Evolutionary conservation across 192 early-diverging fungal genomes (phyloP).

Genomic region (Backusella mclennaniae): DNA sequence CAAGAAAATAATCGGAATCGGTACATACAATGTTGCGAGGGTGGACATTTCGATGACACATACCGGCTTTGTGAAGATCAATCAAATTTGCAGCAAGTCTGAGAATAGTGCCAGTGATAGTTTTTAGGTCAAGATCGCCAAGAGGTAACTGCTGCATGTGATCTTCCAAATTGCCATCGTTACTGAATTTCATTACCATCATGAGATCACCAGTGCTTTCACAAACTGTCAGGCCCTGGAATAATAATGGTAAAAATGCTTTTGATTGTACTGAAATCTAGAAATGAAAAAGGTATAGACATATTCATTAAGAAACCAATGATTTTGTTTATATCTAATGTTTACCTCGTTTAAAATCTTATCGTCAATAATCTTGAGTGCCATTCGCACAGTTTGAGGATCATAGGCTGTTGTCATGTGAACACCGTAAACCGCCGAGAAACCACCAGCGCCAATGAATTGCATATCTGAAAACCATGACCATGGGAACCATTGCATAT

Average conservation of each 20-base stretch:
- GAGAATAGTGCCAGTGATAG: conserved; percentile 31
- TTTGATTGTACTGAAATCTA: conserved; percentile 29
- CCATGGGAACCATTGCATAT: conserved; percentile 41
- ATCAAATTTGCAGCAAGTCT: conserved; percentile 31
- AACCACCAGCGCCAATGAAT: conserved; percentile 36
- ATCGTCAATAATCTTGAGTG: conserved; percentile 36
- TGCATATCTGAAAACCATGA: conserved; percentile 35
- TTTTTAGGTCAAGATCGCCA: conserved; percentile 30
- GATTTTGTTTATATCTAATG: background rate
- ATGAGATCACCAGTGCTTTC: conserved; percentile 38
- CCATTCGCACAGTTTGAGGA: conserved; percentile 18
- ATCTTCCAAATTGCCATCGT: conserved; percentile 33
- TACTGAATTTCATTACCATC: conserved; percentile 42
- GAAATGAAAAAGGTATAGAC: background rate
- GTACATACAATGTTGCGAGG: conserved; percentile 38
- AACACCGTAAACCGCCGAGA: conserved; percentile 35
- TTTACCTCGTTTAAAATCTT: conserved; percentile 37
- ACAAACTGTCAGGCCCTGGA: conserved; percentile 41
- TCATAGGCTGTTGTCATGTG: conserved; percentile 22
- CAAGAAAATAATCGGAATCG: conserved; percentile 35
- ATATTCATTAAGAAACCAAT: background rate
- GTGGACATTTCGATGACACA: conserved; percentile 35
- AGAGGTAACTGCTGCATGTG: conserved; percentile 30
- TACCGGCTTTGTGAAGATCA: conserved; percentile 27
- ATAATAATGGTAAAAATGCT: conserved; percentile 30